Evolutionary conservation across 805 yeast genomes (phyloP), one percentile per base, ranked within the genome.

Genomic region (Wickerhamomyces hampshirensis): DNA sequence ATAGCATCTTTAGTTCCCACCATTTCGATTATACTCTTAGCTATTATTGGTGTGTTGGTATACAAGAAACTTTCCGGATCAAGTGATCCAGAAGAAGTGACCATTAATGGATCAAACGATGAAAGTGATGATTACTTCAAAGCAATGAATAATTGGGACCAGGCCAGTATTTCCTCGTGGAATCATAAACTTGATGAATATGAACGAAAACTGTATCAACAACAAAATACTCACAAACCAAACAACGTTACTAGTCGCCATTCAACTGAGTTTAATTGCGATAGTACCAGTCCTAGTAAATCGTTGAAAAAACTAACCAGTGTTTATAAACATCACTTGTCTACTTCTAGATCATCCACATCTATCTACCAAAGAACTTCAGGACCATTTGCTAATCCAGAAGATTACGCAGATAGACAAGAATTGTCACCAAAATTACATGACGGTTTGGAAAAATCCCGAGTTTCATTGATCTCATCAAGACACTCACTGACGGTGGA

Each of bases 1-100:
- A 13, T 45, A 11, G 59, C 55, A 0, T 60, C 63, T 9, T 53
- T 56, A 8, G 50, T 55, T 0, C 51, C 51, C 13, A 11, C 43
- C 0, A 30, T 49, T 2, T 18, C 32, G 6, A 16, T 59, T 2
- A 38, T 53, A 26, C n/a, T 63, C 12, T 12, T 44, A 5, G 16
- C 34, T 0, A 18, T 34, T 4, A 4, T 42, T 0, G 19, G 28
- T 1, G 44, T 26, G 28, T 33, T 43, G 18, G 24, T 51, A 4
- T 50, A 44, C 39, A 44, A 34, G 23, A 49, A 38, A 18, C 38
- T 11, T 18, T 23, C 17, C 17, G 24, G 18, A 5, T n/a, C 13
- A 9, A 13, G 11, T 6, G 24, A 15, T 31, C 12, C 17, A 12
- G 30, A 16, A 28, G 12, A 13, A 29, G 31, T 18, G 7, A 16